Base-by-base conservation (phyloP, 108 stramenopile species). In the Cyclotella cryptica region DNA sequence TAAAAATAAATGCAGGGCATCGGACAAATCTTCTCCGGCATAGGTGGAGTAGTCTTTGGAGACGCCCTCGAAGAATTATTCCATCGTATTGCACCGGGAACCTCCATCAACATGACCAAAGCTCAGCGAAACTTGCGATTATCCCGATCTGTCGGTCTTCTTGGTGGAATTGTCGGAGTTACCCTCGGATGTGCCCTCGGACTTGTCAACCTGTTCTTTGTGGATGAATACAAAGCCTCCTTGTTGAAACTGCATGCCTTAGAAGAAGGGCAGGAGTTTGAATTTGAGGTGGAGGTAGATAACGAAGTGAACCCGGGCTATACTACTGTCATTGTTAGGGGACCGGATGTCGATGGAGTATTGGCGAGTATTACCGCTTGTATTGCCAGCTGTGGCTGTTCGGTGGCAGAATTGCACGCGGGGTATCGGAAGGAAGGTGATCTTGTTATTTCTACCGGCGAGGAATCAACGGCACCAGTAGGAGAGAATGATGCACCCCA, bases 281-380 rank as follows among this genome's bases (percentile, higher is more conserved):
- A 78, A 57, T 89, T 89, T 73, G 76, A 84, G 28, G 83, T 92
- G 0, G 89, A 89, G 69, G 86, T 86, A 15, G 83, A 84, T 55
- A 92, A 92, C 71, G 73, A 63, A 13, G 47, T 84, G 21, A 75
- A 84, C 39, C 81, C 81, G 22, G 76, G 76, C 0, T 86, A 79
- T n/a, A 89, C 91, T 0, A 80, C 79, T 0, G 54, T 92, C 8
- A 81, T 68, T 41, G 86, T 90, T 14, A 54, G 80, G 42, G 92
- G 92, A 24, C 92, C 92, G 0, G 89, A 92, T 81, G 71, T 89
- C 14, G 89, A 90, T 67, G 92, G 92, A 17, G 69, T 92, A 0
- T 66, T 92, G 67, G 92, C 92, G 15, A 78, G 78, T 35, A 86
- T 92, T 66, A 89, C 88, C 1, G 84, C 89, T 0, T 72, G 80